These are phyloP conservation scores for Jatropha curcas DNA, from an alignment of 345 rosid genomes.

Conservation along the genomic window DNA sequence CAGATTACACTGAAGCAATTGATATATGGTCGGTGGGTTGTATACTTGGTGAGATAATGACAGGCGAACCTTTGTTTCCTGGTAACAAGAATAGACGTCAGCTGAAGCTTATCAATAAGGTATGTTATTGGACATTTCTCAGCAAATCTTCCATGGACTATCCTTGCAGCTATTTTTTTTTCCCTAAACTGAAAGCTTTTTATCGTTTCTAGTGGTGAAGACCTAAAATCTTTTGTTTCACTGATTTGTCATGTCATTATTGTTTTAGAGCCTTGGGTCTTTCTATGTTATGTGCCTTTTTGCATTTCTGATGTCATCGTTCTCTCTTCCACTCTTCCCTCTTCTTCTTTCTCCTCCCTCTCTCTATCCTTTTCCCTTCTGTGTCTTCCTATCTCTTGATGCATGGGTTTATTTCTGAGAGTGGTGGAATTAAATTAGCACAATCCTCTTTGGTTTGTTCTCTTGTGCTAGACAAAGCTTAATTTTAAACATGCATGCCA, in stretches of 20 bases:
- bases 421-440: not conserved
- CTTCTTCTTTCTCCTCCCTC: no score
- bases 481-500: no score
- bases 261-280: not conserved
- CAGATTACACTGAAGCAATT: slow-evolving; percentile 96
- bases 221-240: not conserved
- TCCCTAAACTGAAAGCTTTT: not conserved
- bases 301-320: not conserved
- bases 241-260: not conserved
- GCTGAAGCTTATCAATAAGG: slow-evolving; percentile 92
- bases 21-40: slow-evolving; percentile 99
- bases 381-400: not conserved
- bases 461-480: not conserved
- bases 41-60: slow-evolving; percentile 91
- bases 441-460: not conserved
- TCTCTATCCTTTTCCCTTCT: not conserved
- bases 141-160: slow-evolving; percentile 2
- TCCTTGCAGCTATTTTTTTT: slow-evolving; percentile 5
- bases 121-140: slow-evolving; percentile 30
- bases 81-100: slow-evolving; percentile 97
- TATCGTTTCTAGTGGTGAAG: slow-evolving; percentile 8
- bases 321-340: not conserved
- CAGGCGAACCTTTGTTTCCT: slow-evolving; percentile 84
- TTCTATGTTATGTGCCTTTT: not conserved
- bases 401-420: not conserved